Evolutionary conservation across 1,284 basidiomycete genomes (phyloP).

Genomic region (Leccinum pachyderme): DNA sequence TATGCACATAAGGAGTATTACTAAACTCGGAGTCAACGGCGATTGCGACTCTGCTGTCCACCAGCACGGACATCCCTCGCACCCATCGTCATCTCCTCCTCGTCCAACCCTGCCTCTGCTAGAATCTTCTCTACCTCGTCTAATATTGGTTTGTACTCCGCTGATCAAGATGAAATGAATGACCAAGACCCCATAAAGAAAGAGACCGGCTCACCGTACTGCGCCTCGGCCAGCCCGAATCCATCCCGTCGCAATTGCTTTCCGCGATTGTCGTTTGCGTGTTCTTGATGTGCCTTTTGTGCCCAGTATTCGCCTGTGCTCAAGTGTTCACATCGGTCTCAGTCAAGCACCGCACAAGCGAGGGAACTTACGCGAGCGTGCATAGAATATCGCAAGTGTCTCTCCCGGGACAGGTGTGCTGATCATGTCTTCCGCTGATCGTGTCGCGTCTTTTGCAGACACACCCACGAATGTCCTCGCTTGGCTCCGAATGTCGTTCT

Average conservation of each 20-base stretch:
- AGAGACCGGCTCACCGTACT: slow-evolving; percentile 50
- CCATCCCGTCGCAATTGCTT: slow-evolving; percentile 81
- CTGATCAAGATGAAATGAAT: slow-evolving; percentile 30
- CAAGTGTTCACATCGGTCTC: background rate
- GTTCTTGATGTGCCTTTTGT: slow-evolving; percentile 56
- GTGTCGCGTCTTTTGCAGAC: slow-evolving; percentile 55
- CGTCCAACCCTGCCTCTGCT: slow-evolving; percentile 83
- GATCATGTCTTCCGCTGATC: slow-evolving; percentile 70
- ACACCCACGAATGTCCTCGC: slow-evolving; percentile 77
- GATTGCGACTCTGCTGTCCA: slow-evolving; percentile 42
- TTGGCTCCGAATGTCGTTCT: slow-evolving; percentile 52
- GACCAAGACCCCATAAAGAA: background rate
- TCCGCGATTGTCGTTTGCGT: slow-evolving; percentile 63
- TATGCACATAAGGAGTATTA: too few relatives aligned
- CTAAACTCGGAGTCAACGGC: slow-evolving; percentile 31
- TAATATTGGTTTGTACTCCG: slow-evolving; percentile 74
- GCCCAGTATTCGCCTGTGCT: slow-evolving; percentile 77
- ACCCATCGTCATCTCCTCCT: slow-evolving; percentile 63
- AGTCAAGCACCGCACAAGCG: background rate
- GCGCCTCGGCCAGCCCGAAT: slow-evolving; percentile 68
- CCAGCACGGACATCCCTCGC: slow-evolving; percentile 31
- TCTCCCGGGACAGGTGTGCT: slow-evolving; percentile 91
- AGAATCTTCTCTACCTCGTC: slow-evolving; percentile 84
- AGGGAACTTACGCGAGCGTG: slow-evolving; percentile 61
- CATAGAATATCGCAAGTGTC: slow-evolving; percentile 82